Percentiles rank a stretch among this genome's conserved stretches.
These are phyloP conservation scores for Hyparrhenia diplandra DNA, from an alignment of 176 grass and related monocot genomes.

Conservation along the genomic window DNA sequence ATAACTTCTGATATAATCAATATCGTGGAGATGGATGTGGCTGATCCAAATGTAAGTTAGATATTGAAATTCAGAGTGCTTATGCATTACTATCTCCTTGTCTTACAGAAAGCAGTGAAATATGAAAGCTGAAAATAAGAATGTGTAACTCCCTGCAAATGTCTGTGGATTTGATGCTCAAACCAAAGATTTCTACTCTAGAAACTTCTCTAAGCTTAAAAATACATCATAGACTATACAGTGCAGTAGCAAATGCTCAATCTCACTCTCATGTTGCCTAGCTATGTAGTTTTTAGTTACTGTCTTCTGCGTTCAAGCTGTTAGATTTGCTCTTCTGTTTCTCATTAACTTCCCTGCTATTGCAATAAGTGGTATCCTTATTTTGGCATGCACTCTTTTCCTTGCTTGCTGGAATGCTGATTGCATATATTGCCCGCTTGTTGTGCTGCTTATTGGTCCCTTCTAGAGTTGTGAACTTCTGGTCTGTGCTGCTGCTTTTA, in stretches of 20 bases:
- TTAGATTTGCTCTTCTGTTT: too few species aligned
- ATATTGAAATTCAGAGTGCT: background rate
- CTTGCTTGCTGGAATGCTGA: background rate
- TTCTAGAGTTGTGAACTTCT: background rate
- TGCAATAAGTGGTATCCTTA: background rate
- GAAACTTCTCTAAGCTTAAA: background rate
- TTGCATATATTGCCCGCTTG: background rate
- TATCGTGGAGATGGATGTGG: background rate
- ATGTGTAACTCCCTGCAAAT: too few species aligned
- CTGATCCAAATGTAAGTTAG: background rate
- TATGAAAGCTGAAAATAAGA: too few species aligned
- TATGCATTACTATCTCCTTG: background rate
- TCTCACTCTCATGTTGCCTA: background rate
- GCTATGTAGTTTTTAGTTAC: background rate
- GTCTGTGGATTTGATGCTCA: background rate
- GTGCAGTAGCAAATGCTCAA: background rate
- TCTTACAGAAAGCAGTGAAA: too few species aligned
- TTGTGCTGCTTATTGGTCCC: background rate
- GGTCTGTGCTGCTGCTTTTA: background rate
- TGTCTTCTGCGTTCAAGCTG: background rate
- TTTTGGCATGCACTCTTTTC: background rate
- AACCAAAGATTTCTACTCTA: background rate
- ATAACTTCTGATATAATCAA: background rate
- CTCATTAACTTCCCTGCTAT: too few species aligned
- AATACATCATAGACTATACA: background rate